Base-by-base conservation (phyloP, 805 yeast species). In the Saccharomycopsis sp. region DNA sequence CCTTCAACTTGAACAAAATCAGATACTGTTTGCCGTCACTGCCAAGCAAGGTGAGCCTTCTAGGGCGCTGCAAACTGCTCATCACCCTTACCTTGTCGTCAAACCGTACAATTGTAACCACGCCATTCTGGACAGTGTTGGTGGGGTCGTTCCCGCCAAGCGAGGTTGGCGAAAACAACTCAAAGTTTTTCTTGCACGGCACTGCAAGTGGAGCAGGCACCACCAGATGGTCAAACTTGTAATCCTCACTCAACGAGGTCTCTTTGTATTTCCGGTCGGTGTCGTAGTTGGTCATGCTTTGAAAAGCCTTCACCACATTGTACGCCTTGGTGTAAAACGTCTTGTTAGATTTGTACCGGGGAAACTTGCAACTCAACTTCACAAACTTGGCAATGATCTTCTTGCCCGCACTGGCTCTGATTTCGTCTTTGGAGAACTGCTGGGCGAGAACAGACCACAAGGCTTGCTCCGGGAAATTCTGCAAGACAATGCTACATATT, bases 1-100 rank as follows among this genome's bases (percentile, higher is more conserved):
- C 99, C 48, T 77, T 72, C 6, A 80, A 77, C 55, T 92, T 92
- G 52, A 94, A 79, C 62, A 92, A 68, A 12, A 92, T 68, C 15
- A 80, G 71, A 55, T 88, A 88, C 1, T 64, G 58, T n/a, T 62
- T 60, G 6, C 89, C 88, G 59, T 89, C 84, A 2, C 84, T 75
- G 0, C 97, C 98, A 30, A 73, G 59, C 2, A 89, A 63, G 10
- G 74, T 74, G 6, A 92, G 63, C 49, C 83, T 78, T 51, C 85
- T 74, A 0, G 98, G 99, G 61, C 73, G 77, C 58, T 88, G 96
- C 61, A 92, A 67, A 0, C 97, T 89, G 18, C 75, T 64, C 60
- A 87, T 73, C 7, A 92, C 71, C 36, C 69, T 72, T 7, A 84
- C 94, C 7, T 65, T 63, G 30, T 77, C 75, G 6, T 81, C 84